Base-by-base conservation (phyloP, 306 rosid genomes). In the Nissolia schottii region DNA sequence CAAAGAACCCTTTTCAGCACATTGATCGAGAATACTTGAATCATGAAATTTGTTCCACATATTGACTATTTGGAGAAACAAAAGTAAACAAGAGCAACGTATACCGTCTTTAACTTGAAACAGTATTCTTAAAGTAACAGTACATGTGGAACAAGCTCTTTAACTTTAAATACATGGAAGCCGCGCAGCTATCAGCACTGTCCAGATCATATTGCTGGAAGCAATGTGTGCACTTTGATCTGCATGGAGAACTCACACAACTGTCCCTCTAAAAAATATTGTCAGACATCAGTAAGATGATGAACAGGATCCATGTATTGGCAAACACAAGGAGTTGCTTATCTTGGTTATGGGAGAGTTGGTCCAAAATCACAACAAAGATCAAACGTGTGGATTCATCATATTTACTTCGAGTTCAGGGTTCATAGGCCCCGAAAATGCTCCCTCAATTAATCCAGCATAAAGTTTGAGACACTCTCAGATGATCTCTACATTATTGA, bases 401-500 rank as follows among this genome's bases (percentile, higher is more conserved):
- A 53, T 45, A 73, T 18, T 56, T 56, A 57, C 77, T 15, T 76
- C 73, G 51, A 70, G 43, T 48, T 76, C 40, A 49, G 71, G 73
- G 29, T 74, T 34, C 15, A 2, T 43, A 12, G 11, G 20, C 13
- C 48, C 13, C 20, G 24, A 55, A 64, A 46, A 40, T 77, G 71
- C 74, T 75, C 50, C 66, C 15, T 67, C 9, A 63, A 67, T 59
- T 76, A 22, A 45, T 74, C 70, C 82, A 62, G 84, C 70, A 71
- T 63, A 70, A 66, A 29, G 68, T 74, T 64, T 57, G 74, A 71
- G 62, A 73, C 12, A 66, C 48, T 65, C 29, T 49, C 20, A 67
- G 34, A 73, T 76, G 68, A 53, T 62, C 75, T 80, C 89, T 90
- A 90, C 92, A 90, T 87, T 70, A 90, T 76, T 34, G 80, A 54